Evolutionary conservation across 768 basidiomycete species (phyloP), one percentile per base, ranked within the genome.

Genomic region (Candolleomyces eurysporus): DNA sequence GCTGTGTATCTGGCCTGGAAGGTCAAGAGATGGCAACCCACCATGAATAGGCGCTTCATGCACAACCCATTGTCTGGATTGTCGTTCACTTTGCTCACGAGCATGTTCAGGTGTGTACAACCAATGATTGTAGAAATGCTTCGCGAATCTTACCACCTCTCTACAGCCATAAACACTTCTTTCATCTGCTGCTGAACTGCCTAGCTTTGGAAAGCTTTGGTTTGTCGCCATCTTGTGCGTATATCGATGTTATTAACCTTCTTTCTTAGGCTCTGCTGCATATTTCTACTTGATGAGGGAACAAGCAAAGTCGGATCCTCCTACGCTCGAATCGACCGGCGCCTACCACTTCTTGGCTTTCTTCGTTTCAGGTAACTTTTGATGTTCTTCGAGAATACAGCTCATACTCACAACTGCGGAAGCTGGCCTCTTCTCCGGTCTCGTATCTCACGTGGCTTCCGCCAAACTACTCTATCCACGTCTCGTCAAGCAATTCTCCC

Each of bases 141-240:
- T 42, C 17, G 4, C 19, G 31, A 30, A 36, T 13, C 36, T 60
- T n/a, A 63, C 40, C 58, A 17, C 52, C 54, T 4, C n/a, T 61
- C 56, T 42, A 5, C 63, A 94, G 93, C 62, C 92, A 94, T 64
- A 78, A 82, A 65, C 76, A 80, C 6, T 82, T 90, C 58, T 52
- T 92, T 0, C 92, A 96, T 71, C 76, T 92, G 43, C 69, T 83
- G 8, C 84, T 86, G 73, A 96, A 96, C 69, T 88, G 86, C 59
- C 79, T 96, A 71, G 92, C 91, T 1, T 75, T 96, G 30, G 83
- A 89, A 57, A 88, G 92, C 63, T 96, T 96, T 70, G 94, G 94
- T 86, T 71, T 63, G 76, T 69, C 55, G 39, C 36, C 39, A 36
- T 10, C 26, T 58, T 43, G 30, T 43, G 46, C 52, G 60, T 21